These are phyloP conservation scores for Penicillium vulpinum DNA, from an alignment of 2,329 filamentous ascomycete genomes.

Conservation along the genomic window DNA sequence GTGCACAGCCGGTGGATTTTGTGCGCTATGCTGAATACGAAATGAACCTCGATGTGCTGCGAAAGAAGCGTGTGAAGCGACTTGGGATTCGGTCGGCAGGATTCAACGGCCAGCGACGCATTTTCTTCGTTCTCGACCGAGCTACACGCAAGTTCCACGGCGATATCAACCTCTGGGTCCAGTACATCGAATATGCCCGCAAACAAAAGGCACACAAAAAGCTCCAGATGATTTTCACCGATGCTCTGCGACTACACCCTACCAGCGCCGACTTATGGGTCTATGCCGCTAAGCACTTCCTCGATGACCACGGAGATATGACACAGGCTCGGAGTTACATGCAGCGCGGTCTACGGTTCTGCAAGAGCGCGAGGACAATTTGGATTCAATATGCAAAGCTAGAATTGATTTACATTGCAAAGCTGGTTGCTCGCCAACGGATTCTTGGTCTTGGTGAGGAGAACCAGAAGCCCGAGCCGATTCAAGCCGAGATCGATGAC, in stretches of 20 bases:
- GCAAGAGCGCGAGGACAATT: slow-evolving; percentile 68
- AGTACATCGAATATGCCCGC: slow-evolving; percentile 80
- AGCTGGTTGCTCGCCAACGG: slow-evolving; percentile 71
- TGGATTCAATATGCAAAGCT: slow-evolving; percentile 90
- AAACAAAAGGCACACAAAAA: slow-evolving; percentile 65
- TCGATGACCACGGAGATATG: slow-evolving; percentile 84
- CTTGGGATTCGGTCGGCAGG: slow-evolving; percentile 72
- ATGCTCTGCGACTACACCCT: slow-evolving; percentile 81
- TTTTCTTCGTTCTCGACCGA: slow-evolving; percentile 87
- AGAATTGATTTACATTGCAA: slow-evolving; percentile 88
- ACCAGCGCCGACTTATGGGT: slow-evolving; percentile 82
- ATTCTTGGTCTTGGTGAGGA: slow-evolving; percentile 62
- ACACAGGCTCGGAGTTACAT: slow-evolving; percentile 79
- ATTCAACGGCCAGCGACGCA: slow-evolving; percentile 73
- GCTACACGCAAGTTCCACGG: slow-evolving; percentile 81
- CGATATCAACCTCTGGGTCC: slow-evolving; percentile 79
- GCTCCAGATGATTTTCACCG: slow-evolving; percentile 59
- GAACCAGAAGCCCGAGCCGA: slow-evolving; percentile 41
- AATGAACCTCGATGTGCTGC: slow-evolving; percentile 69
- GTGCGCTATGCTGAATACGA: slow-evolving; percentile 76
- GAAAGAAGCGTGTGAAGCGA: slow-evolving; percentile 78
- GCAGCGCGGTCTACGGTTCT: slow-evolving; percentile 88
- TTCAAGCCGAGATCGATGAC: slow-evolving; percentile 42
- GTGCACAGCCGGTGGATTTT: slow-evolving; percentile 74
- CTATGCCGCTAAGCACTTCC: slow-evolving; percentile 72